These are phyloP conservation scores for Candida adriatica DNA, from an alignment of 805 yeast genomes.

Conservation along the genomic window DNA sequence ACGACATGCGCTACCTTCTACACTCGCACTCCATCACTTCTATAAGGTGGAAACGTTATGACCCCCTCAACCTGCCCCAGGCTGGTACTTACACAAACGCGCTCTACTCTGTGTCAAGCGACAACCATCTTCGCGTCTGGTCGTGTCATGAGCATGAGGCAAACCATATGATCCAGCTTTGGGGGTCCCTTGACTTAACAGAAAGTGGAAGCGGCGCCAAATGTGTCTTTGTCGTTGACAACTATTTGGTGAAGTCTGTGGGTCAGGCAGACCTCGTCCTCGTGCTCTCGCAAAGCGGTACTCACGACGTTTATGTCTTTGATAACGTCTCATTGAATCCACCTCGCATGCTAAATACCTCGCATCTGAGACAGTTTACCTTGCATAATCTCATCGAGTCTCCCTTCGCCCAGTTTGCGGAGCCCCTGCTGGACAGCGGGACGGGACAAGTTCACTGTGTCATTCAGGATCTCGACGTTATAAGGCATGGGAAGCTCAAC, in stretches of 20 bases:
- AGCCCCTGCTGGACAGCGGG: slow-evolving; percentile 19
- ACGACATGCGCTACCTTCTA: slow-evolving; percentile 62
- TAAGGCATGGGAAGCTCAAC: slow-evolving; percentile 28
- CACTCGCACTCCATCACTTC: slow-evolving; percentile 54
- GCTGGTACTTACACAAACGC: slow-evolving; percentile 38
- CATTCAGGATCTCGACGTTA: slow-evolving; percentile 39
- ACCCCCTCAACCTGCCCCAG: slow-evolving; percentile 16
- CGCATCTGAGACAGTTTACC: slow-evolving; percentile 26
- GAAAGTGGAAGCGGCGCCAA: slow-evolving; percentile 6
- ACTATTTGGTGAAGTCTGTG: slow-evolving; percentile 2
- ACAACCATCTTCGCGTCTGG: slow-evolving; percentile 60
- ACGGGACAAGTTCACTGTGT: slow-evolving; percentile 31
- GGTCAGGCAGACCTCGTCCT: slow-evolving; percentile 34
- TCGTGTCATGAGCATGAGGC: slow-evolving; percentile 54
- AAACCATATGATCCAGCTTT: slow-evolving; percentile 47
- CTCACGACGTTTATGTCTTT: slow-evolving; percentile 37
- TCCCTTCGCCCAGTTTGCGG: slow-evolving; percentile 32
- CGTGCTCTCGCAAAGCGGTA: slow-evolving; percentile 34
- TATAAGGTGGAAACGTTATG: slow-evolving; percentile 49
- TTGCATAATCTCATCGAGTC: slow-evolving; percentile 22
- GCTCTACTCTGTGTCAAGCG: slow-evolving; percentile 60
- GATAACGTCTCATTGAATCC: slow-evolving; percentile 46
- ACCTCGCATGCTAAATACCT: slow-evolving; percentile 44
- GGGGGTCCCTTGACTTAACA: slow-evolving; percentile 41
- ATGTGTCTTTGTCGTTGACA: slow-evolving; percentile 35